These are phyloP conservation scores for Cryomyces antarcticus DNA, from an alignment of 495 filamentous ascomycete species.

Conservation along the genomic window DNA sequence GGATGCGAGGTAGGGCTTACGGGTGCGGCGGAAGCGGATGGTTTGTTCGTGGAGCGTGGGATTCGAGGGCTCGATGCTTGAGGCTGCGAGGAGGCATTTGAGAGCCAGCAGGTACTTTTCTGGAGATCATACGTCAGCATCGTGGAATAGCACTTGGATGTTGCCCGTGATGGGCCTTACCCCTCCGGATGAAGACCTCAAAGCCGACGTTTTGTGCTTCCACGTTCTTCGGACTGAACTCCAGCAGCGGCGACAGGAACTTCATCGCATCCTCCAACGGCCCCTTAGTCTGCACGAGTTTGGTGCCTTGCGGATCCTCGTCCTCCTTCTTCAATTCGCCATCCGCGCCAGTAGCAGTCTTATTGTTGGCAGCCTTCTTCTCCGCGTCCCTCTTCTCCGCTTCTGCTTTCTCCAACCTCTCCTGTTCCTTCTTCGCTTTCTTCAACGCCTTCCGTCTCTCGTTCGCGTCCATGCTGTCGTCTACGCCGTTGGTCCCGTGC, in stretches of 20 bases:
- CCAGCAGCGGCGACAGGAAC: slow-evolving; percentile 60
- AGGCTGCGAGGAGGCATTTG: slow-evolving; percentile 60
- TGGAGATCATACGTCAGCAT: slow-evolving; percentile 14
- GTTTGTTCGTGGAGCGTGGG: slow-evolving; percentile 62
- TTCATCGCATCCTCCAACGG: slow-evolving; percentile 76
- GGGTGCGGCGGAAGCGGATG: slow-evolving; percentile 42
- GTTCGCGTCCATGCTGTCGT: slow-evolving; percentile 29
- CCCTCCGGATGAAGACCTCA: slow-evolving; percentile 64
- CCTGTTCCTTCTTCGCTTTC: slow-evolving; percentile 85
- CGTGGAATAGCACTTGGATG: background rate
- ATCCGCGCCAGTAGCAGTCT: slow-evolving; percentile 25
- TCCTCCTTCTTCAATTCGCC: slow-evolving; percentile 56
- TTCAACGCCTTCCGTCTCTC: slow-evolving; percentile 86
- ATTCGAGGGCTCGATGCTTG: slow-evolving; percentile 44
- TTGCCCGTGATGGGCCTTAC: slow-evolving; percentile 27
- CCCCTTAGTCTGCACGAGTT: slow-evolving; percentile 56
- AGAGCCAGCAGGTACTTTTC: slow-evolving; percentile 71
- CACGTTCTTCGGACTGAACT: slow-evolving; percentile 63
- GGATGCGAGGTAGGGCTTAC: slow-evolving; percentile 9
- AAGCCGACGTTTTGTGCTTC: slow-evolving; percentile 71
- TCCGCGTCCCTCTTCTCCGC: slow-evolving; percentile 63
- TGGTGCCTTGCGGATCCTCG: slow-evolving; percentile 61
- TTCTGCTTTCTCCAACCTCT: slow-evolving; percentile 63
- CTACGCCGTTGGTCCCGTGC: slow-evolving; percentile 29
- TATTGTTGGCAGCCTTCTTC: slow-evolving; percentile 30